Conservation (phyloP, 1,139 yeast genomes). For the Kazachstania sp. region DNA sequence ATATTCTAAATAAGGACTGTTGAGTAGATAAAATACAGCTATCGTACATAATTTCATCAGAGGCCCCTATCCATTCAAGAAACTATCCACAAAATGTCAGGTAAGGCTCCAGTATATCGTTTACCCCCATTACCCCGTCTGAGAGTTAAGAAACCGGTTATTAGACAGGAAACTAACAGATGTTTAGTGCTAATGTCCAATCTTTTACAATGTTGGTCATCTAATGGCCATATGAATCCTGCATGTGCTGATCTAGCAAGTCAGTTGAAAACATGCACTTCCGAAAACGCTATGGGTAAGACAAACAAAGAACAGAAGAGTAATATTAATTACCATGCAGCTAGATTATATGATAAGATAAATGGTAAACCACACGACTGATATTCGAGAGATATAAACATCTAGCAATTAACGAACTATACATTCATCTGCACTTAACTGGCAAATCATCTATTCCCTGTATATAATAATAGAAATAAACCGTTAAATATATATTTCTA, state of each 20-base stretch:
- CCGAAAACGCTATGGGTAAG: conserved; percentile 24
- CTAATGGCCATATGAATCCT: conserved; percentile 75
- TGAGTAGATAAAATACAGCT: too few relatives aligned
- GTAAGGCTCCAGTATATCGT: conserved; percentile 30
- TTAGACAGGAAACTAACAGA: conserved; percentile 51
- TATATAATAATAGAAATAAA: too few relatives aligned
- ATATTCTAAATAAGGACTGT: too few relatives aligned
- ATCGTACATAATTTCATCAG: too few relatives aligned
- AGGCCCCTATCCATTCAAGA: too few relatives aligned
- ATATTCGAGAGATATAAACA: neutral
- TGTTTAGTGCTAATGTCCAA: conserved; percentile 80
- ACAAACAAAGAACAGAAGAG: conserved; percentile 24
- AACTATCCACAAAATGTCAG: conserved; percentile 15
- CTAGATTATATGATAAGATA: conserved; percentile 70
- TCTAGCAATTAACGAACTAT: neutral
- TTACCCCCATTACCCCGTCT: conserved; percentile 73
- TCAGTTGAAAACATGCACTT: conserved; percentile 44
- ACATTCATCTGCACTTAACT: too few relatives aligned
- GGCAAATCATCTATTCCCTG: too few relatives aligned
- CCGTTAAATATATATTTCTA: too few relatives aligned
- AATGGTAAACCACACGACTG: conserved; percentile 67
- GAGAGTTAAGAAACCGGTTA: conserved; percentile 58
- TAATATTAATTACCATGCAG: conserved; percentile 69
- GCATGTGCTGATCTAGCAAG: conserved; percentile 56
- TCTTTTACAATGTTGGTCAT: conserved; percentile 90